phyloP scores from a whole-genome alignment of 139 green algal species.

The Pedinophyceae sp. region DNA sequence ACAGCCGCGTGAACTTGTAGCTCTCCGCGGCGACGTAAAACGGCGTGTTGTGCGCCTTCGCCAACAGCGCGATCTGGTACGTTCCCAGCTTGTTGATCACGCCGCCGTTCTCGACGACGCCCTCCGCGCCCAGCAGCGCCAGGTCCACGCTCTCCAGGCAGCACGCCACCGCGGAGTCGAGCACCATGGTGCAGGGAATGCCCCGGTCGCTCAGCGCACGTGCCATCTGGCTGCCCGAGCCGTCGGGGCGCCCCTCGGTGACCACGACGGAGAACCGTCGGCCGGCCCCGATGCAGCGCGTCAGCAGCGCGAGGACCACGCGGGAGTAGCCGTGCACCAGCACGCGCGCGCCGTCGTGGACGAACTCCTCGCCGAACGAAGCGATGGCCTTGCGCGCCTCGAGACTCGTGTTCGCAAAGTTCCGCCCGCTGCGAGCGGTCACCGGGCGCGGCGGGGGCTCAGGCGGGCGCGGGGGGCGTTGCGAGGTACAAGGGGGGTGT shows the following conservation, averaged over 20 bases:
- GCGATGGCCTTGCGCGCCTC: conserved; percentile 67
- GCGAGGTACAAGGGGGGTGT: background rate
- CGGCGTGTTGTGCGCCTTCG: conserved; percentile 47
- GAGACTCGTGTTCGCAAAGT: conserved; percentile 69
- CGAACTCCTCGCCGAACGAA: conserved; percentile 69
- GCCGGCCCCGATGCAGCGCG: conserved; percentile 45
- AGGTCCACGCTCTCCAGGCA: conserved; percentile 67
- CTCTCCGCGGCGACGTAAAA: conserved; percentile 87
- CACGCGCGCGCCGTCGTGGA: conserved; percentile 48
- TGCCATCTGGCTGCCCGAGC: conserved; percentile 50
- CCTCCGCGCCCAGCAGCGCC: conserved; percentile 84
- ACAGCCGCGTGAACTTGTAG: conserved; percentile 83
- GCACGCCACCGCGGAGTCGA: conserved; percentile 69
- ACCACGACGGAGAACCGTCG: conserved; percentile 81
- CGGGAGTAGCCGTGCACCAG: conserved; percentile 79
- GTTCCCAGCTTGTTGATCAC: conserved; percentile 92
- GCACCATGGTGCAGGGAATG: conserved; percentile 61
- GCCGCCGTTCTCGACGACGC: conserved; percentile 85
- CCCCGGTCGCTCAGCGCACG: conserved; percentile 41
- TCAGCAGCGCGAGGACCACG: conserved; percentile 67
- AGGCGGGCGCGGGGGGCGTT: background rate
- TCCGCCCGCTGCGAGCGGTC: no score
- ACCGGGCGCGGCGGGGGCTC: background rate
- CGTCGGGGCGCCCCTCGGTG: conserved; percentile 73
- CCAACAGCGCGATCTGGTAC: conserved; percentile 32